Evolutionary conservation across 805 yeast genomes (phyloP), one percentile per base, ranked within the genome.

Genomic region (Ogataea populi-albae): DNA sequence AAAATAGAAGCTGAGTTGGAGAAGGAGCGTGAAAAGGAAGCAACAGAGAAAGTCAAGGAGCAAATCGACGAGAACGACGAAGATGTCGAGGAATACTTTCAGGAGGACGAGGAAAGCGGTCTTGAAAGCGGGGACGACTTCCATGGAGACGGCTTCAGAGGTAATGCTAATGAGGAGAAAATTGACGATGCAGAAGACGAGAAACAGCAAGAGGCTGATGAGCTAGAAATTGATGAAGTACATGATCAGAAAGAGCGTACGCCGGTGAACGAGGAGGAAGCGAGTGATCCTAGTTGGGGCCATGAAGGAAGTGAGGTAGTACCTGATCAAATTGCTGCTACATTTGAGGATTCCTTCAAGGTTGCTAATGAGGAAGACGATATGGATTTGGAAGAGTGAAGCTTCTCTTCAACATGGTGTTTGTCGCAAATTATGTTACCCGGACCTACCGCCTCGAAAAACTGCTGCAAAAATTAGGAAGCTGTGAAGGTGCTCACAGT

Each of bases 341-440:
- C n/a, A n/a, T n/a, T n/a, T n/a, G n/a, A n/a, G n/a, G n/a, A n/a
- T n/a, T n/a, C n/a, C n/a, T 25, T 12, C 28, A 12, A 25, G 12
- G 15, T 6, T 15, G 31, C 5, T 19, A 23, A 32, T 16, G 22
- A 6, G 20, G 36, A 15, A 6, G 30, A 25, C 12, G 45, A 41
- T 23, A 38, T 41, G 26, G 47, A 41, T 12, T 32, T 41, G 16
- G 49, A 44, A 25, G 45, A 47, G 35, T 41, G 34, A n/a, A n/a
- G n/a, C n/a, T n/a, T n/a, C n/a, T n/a, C n/a, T n/a, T n/a, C n/a
- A n/a, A n/a, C n/a, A n/a, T n/a, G n/a, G n/a, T n/a, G n/a, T n/a
- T n/a, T n/a, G n/a, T n/a, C n/a, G n/a, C n/a, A n/a, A n/a, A 9
- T 19, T 19, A 16, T 17, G 20, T 43, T 40, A 39, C 44, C 47